Base-by-base conservation (phyloP, 2,329 filamentous ascomycete species). In the Waltergamsia citrina region DNA sequence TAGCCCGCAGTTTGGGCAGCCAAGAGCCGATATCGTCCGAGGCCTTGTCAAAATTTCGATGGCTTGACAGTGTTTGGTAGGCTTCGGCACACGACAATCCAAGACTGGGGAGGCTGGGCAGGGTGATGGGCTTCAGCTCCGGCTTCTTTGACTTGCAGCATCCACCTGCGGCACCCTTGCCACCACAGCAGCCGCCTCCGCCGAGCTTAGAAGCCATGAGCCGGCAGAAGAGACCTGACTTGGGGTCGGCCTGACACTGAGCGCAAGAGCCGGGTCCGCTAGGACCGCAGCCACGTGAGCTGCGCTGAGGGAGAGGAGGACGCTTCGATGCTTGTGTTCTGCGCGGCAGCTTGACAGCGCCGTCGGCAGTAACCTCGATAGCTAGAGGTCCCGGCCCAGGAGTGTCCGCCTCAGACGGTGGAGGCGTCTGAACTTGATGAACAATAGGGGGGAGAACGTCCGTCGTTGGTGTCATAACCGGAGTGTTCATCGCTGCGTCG, bases 151-250 rank as follows among this genome's bases (percentile, higher is more conserved):
- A 35, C 48, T 74, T 79, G 60, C 81, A 86, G 54, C 81, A 85
- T 23, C 77, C 77, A 11, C 73, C 74, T 11, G 66, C 70, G 14
- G 62, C 54, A 26, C 64, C 65, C 38, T 70, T 73, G 29, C 78
- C 75, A 28, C 78, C 74, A 50, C 81, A 83, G 54, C 81, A 84
- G 32, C 74, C 74, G 5, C 47, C 43, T 39, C 63, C 63, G 38
- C 66, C 62, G 39, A 74, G 62, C 43, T 65, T 80, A 40, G 83
- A 83, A 17, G 84, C 82, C 34, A 90, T 73, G 9, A 83, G 81
- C 41, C 85, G 81, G 57, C 85, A 92, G 63, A 92, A 92, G 24
- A 88, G 72, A 2, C 82, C 85, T 4, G 84, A 85, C 50, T 81
- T 80, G 14, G 85, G 83, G 50, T 90, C 84, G 3, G 75, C 67